A percentile compares a stretch with the other conserved stretches of the same genome.
Conservation (phyloP, 163 green algal genomes). For the Chloromonas sp. region DNA sequence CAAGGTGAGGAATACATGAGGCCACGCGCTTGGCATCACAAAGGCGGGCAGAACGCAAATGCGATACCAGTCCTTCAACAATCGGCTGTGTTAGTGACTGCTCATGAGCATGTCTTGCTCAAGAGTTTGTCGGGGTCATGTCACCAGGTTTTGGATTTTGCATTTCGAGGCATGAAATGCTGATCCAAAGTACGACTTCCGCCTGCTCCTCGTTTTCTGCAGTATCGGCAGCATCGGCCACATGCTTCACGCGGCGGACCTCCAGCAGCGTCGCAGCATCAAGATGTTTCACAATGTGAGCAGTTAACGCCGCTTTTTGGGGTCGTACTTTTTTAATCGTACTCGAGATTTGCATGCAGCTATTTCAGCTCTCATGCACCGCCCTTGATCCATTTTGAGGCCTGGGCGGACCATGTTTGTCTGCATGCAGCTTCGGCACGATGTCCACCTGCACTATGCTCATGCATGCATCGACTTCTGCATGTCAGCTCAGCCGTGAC, state of each 20-base stretch:
- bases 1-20: background rate
- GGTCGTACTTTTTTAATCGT: no score
- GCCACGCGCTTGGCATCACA: background rate
- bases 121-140: background rate
- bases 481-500: no score
- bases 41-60: no score
- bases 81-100: no score
- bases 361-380: no score
- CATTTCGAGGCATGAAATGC: background rate
- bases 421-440: background rate
- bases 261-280: background rate
- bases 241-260: background rate
- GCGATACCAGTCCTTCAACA: no score
- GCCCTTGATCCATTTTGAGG: no score
- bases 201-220: background rate
- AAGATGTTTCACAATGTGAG: background rate
- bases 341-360: no score
- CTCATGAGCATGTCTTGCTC: no score
- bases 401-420: background rate
- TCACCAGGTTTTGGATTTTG: background rate
- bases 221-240: background rate
- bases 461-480: background rate
- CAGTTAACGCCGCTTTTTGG: background rate
- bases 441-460: background rate
- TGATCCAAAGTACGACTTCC: background rate